Percentiles rank a stretch among this genome's conserved stretches.
Evolutionary conservation across 2,329 filamentous ascomycete species (phyloP).

Genomic region (Neurospora crassa): DNA sequence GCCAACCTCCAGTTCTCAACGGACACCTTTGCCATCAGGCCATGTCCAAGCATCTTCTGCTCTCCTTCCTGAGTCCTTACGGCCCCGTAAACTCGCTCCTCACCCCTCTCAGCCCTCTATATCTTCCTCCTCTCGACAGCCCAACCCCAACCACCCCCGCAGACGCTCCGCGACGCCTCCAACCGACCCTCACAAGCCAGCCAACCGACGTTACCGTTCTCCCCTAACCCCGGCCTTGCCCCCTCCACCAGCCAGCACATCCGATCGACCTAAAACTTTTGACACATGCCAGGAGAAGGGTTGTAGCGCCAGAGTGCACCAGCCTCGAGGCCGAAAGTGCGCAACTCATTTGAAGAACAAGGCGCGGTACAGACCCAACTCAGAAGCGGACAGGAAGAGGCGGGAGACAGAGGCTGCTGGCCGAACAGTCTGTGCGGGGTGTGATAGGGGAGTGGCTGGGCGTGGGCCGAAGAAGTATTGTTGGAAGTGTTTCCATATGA

Average conservation of each 20-base stretch:
- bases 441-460: neutral
- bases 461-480: neutral
- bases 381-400: neutral
- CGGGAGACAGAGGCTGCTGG: neutral
- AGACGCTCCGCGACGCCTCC: neutral
- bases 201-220: neutral
- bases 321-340: neutral
- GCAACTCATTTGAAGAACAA: neutral
- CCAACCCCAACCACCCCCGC: neutral
- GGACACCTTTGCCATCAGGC: too few species aligned
- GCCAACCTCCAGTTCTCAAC: neutral
- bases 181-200: neutral
- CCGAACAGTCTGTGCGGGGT: neutral
- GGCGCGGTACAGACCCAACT: neutral
- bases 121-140: neutral
- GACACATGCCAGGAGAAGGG: neutral
- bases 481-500: neutral
- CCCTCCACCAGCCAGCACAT: neutral
- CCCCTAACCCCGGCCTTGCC: neutral
- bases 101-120: neutral
- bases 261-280: rapidly evolving
- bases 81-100: neutral
- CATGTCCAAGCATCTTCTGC: neutral
- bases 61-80: neutral
- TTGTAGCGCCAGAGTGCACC: neutral